Evolutionary conservation across 331 rosid species (phyloP), one percentile per base, ranked within the genome.

Genomic region (Pyrus hybrid): DNA sequence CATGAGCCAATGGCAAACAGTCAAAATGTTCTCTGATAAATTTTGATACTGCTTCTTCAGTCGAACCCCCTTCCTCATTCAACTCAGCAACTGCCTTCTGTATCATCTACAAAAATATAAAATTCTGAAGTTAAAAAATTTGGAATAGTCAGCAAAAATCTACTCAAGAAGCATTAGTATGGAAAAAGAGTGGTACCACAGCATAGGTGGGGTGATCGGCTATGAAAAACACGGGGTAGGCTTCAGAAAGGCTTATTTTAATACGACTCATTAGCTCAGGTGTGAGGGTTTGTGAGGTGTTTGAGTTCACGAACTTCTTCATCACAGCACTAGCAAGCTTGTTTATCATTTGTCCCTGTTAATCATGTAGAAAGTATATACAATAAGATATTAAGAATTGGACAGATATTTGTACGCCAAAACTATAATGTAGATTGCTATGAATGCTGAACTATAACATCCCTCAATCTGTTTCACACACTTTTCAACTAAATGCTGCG

Each of bases 1-100:
- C 43, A 28, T 81, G 85, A 18, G 82, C 85, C 81, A 68, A 67
- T 25, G 85, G 79, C 54, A 81, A 81, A 51, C 66, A 66, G 53
- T 77, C 64, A 21, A 30, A 72, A 29, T 53, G 76, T 33, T 63
- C 72, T 66, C 32, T 41, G 23, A 81, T 72, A 72, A 72, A 77
- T 4, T 72, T 73, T 11, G 79, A 81, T 61, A 81, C 72, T 17
- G 68, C 68, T 25, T 81, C 72, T 69, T 77, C 76, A 41, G 76
- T 81, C n/a, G 78, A 81, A 7, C 85, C 82, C 25, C 32, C 62
- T 67, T 72, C 76, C 62, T 68, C 64, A 20, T 80, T 63, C 64
- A 77, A 58, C 80, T 73, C 82, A 13, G 6, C 29, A 32, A 81
- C 47, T 18, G 82, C 85, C 43, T 18, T 73, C 53, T 41, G 47